These are phyloP conservation scores for Paraleonurus japonicus DNA, from an alignment of 257 asterid species.

Conservation along the genomic window DNA sequence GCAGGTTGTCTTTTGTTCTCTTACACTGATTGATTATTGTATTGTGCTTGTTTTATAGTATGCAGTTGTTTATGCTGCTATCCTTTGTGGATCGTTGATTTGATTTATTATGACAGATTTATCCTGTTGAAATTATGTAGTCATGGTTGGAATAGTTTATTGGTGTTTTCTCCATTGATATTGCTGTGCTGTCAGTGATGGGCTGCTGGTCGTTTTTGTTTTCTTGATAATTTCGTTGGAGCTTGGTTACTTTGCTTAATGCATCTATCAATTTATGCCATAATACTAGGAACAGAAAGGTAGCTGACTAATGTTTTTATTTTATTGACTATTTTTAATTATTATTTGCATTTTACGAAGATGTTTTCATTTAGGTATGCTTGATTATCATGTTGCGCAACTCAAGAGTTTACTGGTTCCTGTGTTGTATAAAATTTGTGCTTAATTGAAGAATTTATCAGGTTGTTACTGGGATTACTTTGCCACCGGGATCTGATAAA, in stretches of 20 bases:
- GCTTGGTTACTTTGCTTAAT: background rate
- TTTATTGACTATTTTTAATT: background rate
- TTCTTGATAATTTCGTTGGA: slow-evolving; percentile 6
- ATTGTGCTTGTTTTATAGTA: slow-evolving; percentile 8
- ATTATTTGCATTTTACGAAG: background rate
- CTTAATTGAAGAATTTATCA: slow-evolving; percentile 32
- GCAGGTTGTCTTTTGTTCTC: slow-evolving; percentile 45
- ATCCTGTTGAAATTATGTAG: background rate
- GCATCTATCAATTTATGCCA: slow-evolving; percentile 11
- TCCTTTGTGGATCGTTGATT: background rate
- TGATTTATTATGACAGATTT: slow-evolving; percentile 12
- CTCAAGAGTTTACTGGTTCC: slow-evolving; percentile 2
- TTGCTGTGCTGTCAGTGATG: background rate
- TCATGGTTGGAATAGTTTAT: slow-evolving; percentile 6
- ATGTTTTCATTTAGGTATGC: slow-evolving; percentile 4
- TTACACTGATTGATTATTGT: background rate
- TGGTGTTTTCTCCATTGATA: background rate
- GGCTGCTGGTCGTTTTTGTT: background rate
- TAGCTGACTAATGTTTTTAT: background rate
- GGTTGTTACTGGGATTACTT: slow-evolving; percentile 89
- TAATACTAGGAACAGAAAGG: slow-evolving; percentile 1
- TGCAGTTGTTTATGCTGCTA: slow-evolving; percentile 10
- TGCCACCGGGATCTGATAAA: slow-evolving; percentile 89
- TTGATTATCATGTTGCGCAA: slow-evolving; percentile 8
- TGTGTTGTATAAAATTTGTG: background rate